Base-by-base conservation (phyloP, 306 rosid genomes). In the Pterocarpus santalinus region DNA sequence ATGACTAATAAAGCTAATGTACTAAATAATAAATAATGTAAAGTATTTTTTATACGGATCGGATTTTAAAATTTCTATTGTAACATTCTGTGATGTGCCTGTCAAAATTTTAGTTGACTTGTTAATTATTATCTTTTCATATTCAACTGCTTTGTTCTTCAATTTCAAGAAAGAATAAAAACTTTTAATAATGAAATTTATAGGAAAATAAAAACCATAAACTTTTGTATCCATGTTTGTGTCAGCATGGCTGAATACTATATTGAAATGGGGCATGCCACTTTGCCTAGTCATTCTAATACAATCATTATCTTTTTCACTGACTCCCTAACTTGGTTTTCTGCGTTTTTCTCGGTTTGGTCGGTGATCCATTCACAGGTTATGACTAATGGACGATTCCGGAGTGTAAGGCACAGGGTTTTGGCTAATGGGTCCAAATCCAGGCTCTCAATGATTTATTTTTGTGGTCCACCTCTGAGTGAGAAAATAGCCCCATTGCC, bases 401-500 rank as follows among this genome's bases (percentile, higher is more conserved):
- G 63, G 77, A 94, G 98, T 71, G 95, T 92, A 77, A 89, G 72
- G 88, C 98, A 92, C 75, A 89, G 98, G 72, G 98, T 94, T 8
- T 17, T 94, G 76, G 86, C 90, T 43, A 90, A 94, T 74, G 87
- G 89, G 4, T 58, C 67, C 38, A 85, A 94, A 77, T 84, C 98
- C 0, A 89, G 98, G 65, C 57, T 92, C 4, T 94, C 98, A 44
- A 92, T 94, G 98, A 90, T 94, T 22, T 94, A 86, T 33, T 92
- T 94, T 70, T 78, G 91, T 36, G 97, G 95, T 47, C 97, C 97
- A 53, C 92, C 97, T 1, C 61, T 88, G 78, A 85, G 84, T 69
- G 85, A 90, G 75, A 94, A 82, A 79, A 92, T 94, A 77, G 91
- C 94, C 2, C 97, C 98, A 15, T 83, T 94, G 78, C 88, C 91